phyloP scores from a whole-genome alignment of 1,284 basidiomycete species.

The Earliella scabrosa region DNA sequence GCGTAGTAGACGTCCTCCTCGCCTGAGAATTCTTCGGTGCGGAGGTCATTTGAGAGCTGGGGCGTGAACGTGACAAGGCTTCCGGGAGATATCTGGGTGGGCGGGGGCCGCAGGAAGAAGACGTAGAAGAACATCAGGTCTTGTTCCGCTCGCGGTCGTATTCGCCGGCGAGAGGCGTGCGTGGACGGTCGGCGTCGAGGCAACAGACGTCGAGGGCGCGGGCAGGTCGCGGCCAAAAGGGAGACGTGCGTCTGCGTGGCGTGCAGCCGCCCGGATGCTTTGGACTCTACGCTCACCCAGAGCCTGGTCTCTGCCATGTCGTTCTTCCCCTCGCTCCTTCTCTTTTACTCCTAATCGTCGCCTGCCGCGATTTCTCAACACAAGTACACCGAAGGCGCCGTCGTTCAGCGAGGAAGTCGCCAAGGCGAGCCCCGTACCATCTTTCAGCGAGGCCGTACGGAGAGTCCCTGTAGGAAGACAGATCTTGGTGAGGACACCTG shows the following conservation, averaged over 20 bases:
- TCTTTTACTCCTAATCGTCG: constrained; percentile 25
- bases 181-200: constrained; percentile 12
- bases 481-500: constrained; percentile 39
- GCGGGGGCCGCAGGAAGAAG: constrained; percentile 79
- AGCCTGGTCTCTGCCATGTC: constrained; percentile 21
- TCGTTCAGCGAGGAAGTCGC: constrained; percentile 35
- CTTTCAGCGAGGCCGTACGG: constrained; percentile 42
- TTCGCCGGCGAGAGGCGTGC: constrained; percentile 9
- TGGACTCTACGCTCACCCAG: constrained; percentile 30
- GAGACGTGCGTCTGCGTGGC: constrained; percentile 10
- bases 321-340: constrained; percentile 23
- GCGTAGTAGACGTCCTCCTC: constrained; percentile 51
- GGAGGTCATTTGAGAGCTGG: constrained; percentile 80
- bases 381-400: constrained; percentile 7
- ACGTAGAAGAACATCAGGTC: constrained; percentile 74
- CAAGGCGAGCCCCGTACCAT: constrained; percentile 28
- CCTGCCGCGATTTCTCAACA: constrained; percentile 18
- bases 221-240: constrained; percentile 15
- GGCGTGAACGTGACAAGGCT: constrained; percentile 62
- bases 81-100: constrained; percentile 45
- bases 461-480: constrained; percentile 43
- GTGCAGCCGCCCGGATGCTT: constrained; percentile 26
- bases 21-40: constrained; percentile 62
- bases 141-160: not conserved
- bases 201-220: constrained; percentile 6